These are phyloP conservation scores for Pleurotus pulmonarius DNA, from an alignment of 768 basidiomycete genomes.

Conservation along the genomic window DNA sequence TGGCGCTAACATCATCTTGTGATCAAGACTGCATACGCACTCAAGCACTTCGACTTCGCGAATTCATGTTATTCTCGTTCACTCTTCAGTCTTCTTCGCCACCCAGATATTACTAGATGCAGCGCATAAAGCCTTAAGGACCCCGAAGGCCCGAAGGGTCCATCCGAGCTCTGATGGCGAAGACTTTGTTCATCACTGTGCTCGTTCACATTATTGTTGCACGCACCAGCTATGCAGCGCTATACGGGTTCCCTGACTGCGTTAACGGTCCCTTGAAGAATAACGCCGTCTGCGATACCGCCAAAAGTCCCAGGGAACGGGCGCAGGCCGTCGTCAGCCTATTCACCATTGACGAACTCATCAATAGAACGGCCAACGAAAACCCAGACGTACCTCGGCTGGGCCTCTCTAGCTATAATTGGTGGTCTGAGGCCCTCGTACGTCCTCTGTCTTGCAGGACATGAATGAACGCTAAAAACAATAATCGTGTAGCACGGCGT, in stretches of 20 bases:
- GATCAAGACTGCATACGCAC: too few relatives aligned
- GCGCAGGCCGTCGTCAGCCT: slow-evolving; percentile 45
- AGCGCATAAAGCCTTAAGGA: too few relatives aligned
- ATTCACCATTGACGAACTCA: slow-evolving; percentile 49
- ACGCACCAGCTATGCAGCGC: slow-evolving; percentile 10
- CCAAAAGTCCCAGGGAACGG: slow-evolving; percentile 38
- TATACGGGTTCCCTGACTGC: slow-evolving; percentile 47
- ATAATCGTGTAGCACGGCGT: slow-evolving; percentile 44
- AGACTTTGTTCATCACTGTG: too few relatives aligned
- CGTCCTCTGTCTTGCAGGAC: slow-evolving; percentile 7
- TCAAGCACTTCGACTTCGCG: too few relatives aligned
- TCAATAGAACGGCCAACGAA: slow-evolving; percentile 44
- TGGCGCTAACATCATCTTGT: too few relatives aligned
- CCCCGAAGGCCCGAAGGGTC: too few relatives aligned
- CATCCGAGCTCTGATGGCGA: too few relatives aligned
- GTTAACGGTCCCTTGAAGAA: slow-evolving; percentile 37
- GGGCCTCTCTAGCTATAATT: slow-evolving; percentile 53
- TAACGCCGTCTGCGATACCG: slow-evolving; percentile 45
- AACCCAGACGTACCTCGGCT: slow-evolving; percentile 51
- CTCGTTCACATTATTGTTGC: too few relatives aligned
- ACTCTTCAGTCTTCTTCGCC: too few relatives aligned
- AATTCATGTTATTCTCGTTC: too few relatives aligned
- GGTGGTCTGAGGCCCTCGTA: slow-evolving; percentile 62
- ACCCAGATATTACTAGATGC: too few relatives aligned
- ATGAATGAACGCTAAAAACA: background rate